These are phyloP conservation scores for Pythium folliculosum DNA, from an alignment of 352 stramenopile species.

Conservation along the genomic window DNA sequence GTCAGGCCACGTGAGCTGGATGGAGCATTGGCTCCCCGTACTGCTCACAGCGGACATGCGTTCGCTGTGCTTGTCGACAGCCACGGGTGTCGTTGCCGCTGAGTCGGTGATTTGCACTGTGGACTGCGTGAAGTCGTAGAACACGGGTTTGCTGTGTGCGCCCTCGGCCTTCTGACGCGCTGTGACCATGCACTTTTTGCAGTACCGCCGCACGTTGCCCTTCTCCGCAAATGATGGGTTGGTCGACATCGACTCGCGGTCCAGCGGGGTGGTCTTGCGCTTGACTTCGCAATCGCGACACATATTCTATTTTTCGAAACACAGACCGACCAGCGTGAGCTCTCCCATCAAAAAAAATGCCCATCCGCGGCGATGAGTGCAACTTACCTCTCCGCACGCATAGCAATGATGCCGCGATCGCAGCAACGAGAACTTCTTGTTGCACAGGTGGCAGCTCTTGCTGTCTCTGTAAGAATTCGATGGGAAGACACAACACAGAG, in stretches of 20 bases:
- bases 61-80: constrained; percentile 39
- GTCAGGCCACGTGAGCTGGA: constrained; percentile 31
- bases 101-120: constrained; percentile 32
- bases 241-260: constrained; percentile 41
- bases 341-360: neutral
- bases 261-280: constrained; percentile 53
- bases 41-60: constrained; percentile 51
- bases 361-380: neutral
- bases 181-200: constrained; percentile 54
- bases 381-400: constrained; percentile 58
- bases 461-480: constrained; percentile 37
- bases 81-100: constrained; percentile 29
- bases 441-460: constrained; percentile 72
- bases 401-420: constrained; percentile 59
- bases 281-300: constrained; percentile 66
- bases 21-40: constrained; percentile 37
- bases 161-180: constrained; percentile 47
- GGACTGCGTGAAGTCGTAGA: constrained; percentile 39
- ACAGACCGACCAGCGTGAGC: neutral
- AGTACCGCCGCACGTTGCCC: constrained; percentile 48
- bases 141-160: constrained; percentile 29
- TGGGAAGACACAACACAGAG: constrained; percentile 4
- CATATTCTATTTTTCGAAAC: constrained; percentile 42
- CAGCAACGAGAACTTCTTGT: constrained; percentile 73
- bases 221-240: constrained; percentile 37